Evolutionary conservation across 768 basidiomycete genomes (phyloP), one percentile per base, ranked within the genome.

Genomic region (Tylopilus sp.): DNA sequence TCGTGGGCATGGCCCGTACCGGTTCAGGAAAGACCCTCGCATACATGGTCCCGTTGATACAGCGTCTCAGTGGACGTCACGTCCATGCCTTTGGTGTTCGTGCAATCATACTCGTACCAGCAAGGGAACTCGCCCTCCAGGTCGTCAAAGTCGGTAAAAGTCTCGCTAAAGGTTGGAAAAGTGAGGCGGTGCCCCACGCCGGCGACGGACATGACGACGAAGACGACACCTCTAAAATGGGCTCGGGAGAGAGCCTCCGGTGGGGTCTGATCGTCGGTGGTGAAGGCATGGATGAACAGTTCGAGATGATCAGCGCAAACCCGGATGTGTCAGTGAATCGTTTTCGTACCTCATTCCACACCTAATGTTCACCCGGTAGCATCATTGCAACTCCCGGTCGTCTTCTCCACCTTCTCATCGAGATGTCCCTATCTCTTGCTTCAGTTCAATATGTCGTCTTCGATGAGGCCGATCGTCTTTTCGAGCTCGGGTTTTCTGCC

Each of bases 321-420:
- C 95, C 97, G 1, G 97, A 99, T 67, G 75, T 98, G 95, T 97
- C 71, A 68, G 92, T 81, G 3, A 10, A 21, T 38, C 41, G 48
- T 56, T 51, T 42, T 44, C 22, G 28, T 26, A 23, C 40, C 45
- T 33, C 22, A 31, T 31, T 31, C 31, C 5, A 15, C 12, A 47
- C 26, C 47, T 57, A 48, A 61, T 44, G 12, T 59, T 30, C 13
- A 36, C 30, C 48, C 53, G 36, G 48, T 54, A 98, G 95, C 18
- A 89, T 99, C 56, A 95, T 99, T 58, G 95, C 97, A 21, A 99
- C 97, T 11, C 97, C 97, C 17, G 97, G 97, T 53, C 93, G 97
- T 57, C 76, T 99, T 30, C 81, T 99, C n/a, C 97, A 99, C 72
- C 79, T 99, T 21, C 79, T 90, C 46, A 90, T 98, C 44, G 97